Evolutionary conservation across 495 filamentous ascomycete species (phyloP).

Genomic region (Choiromyces venosus): DNA sequence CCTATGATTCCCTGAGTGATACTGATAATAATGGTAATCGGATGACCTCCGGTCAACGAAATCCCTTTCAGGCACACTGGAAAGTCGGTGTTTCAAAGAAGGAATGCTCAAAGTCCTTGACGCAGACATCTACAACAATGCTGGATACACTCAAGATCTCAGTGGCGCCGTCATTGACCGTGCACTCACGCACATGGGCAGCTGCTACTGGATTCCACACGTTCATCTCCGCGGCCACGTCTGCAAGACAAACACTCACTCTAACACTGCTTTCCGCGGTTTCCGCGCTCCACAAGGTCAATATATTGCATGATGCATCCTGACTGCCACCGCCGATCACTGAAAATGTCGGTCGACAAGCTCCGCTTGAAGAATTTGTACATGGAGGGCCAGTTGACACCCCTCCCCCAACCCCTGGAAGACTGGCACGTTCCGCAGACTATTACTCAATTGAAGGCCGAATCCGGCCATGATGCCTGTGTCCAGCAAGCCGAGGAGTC

Average conservation of each 20-base stretch:
- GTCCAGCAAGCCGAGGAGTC: slow-evolving; percentile 42
- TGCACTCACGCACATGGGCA: slow-evolving; percentile 45
- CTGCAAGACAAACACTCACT: slow-evolving; percentile 47
- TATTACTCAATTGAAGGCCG: slow-evolving; percentile 41
- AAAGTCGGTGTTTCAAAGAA: slow-evolving; percentile 46
- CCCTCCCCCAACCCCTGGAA: slow-evolving; percentile 45
- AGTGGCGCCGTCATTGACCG: slow-evolving; percentile 47
- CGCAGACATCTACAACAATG: slow-evolving; percentile 46
- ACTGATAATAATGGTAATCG: slow-evolving; percentile 12
- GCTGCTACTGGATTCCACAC: slow-evolving; percentile 45
- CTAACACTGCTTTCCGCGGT: slow-evolving; percentile 47
- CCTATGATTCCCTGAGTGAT: neutral
- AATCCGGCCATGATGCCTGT: slow-evolving; percentile 42
- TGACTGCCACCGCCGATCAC: slow-evolving; percentile 45
- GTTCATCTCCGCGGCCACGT: slow-evolving; percentile 44
- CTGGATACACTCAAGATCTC: slow-evolving; percentile 45
- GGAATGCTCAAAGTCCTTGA: slow-evolving; percentile 46
- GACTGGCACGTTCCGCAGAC: slow-evolving; percentile 47
- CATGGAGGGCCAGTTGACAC: slow-evolving; percentile 43
- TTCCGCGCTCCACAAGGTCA: slow-evolving; percentile 47
- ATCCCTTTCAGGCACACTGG: slow-evolving; percentile 46
- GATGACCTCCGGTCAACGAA: slow-evolving; percentile 45
- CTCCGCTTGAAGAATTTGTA: slow-evolving; percentile 47
- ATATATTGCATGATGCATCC: slow-evolving; percentile 45
- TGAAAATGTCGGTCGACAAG: slow-evolving; percentile 44